phyloP scores from a whole-genome alignment of 768 basidiomycete genomes.

The Kwoniella shandongensis region DNA sequence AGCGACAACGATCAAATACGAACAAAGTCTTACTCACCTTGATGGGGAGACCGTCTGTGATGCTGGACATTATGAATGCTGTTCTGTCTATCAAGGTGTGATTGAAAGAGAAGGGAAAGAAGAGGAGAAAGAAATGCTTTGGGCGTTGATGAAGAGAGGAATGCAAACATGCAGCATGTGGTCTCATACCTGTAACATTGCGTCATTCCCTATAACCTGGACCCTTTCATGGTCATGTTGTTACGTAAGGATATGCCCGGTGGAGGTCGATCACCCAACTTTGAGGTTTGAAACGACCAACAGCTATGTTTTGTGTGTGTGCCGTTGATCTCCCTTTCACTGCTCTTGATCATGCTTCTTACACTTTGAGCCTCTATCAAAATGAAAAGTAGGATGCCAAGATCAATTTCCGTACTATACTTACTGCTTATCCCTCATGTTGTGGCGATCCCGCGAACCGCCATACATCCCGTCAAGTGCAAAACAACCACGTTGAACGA shows the following conservation, averaged over 20 bases:
- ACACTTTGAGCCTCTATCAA: not conserved
- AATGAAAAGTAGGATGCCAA: not conserved
- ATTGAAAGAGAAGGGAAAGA: not conserved
- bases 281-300: not conserved
- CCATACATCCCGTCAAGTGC: not conserved
- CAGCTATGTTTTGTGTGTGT: too few relatives aligned
- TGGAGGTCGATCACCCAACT: slow-evolving; percentile 18
- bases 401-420: not conserved
- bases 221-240: not conserved
- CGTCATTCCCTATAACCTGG: not conserved
- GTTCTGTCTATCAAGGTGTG: not conserved
- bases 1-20: not conserved
- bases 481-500: slow-evolving; percentile 17
- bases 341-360: not conserved
- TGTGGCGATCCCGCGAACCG: not conserved
- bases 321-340: not conserved
- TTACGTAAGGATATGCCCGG: slow-evolving; percentile 5
- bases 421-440: not conserved
- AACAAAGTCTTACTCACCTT: slow-evolving; percentile 60
- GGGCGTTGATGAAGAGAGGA: not conserved
- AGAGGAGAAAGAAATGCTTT: slow-evolving; percentile 1
- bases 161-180: slow-evolving; percentile 6
- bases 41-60: slow-evolving; percentile 78
- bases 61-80: slow-evolving; percentile 17
- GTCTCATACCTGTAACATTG: not conserved